Base-by-base conservation (phyloP, 306 rosid species). In the Erythrophleum fordii region DNA sequence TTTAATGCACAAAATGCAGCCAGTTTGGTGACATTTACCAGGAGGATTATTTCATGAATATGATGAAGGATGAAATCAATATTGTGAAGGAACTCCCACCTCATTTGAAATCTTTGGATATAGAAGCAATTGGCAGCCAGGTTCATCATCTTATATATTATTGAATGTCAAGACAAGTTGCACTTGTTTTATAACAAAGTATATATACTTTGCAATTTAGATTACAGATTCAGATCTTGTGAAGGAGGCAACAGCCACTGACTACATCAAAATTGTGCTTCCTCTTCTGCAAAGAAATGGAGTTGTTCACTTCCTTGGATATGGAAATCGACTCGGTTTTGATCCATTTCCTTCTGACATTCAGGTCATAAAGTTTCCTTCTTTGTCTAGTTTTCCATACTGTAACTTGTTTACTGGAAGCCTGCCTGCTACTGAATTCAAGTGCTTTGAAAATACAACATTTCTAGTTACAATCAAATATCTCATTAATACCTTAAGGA, bases 11-110 rank as follows among this genome's bases (percentile, higher is more conserved):
- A 49, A 59, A 72, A 7, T 83, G 89, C 94, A 95, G 99, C 85
- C 97, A 95, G 77, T 93, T 95, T 86, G 92, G 92, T 80, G 98
- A 95, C 86, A 93, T 95, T 74, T 93, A 93, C 84, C 99, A 91
- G 82, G 99, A 89, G 82, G 88, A 90, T 22, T 84, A 95, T 84
- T 93, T 95, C 86, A 90, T 90, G 46, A 80, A 90, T 65, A 65
- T 77, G 52, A 69, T 95, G 90, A 90, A 83, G 87, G 93, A 87
- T 81, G 97, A 93, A 60, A 49, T 95, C 55, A 59, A 65, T 26
- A 74, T 95, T 60, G 93, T 84, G 76, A 91, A 88, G 83, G 99
- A 95, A 72, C 90, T 95, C 58, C 99, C 99, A 75, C 75, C 90
- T 80, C 84, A 91, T 69, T 84, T 95, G 86, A 83, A 86, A 69